phyloP scores from a whole-genome alignment of 495 filamentous ascomycete species.

The Penicillium paxilli region DNA sequence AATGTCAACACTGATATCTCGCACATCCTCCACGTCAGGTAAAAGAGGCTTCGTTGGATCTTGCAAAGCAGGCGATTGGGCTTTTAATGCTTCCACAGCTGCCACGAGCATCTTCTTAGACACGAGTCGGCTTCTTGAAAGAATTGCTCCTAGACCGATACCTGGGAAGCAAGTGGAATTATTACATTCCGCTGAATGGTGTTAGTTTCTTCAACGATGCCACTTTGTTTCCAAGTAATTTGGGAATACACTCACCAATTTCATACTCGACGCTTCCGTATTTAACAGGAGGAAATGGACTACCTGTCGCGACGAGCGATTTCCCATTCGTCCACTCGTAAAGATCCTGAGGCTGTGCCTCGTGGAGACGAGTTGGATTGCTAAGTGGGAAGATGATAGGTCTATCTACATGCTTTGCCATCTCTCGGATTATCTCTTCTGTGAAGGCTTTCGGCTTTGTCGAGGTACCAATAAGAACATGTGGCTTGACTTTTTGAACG shows the following conservation, averaged over 20 bases:
- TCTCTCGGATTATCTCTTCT: constrained; percentile 68
- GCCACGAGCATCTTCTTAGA: constrained; percentile 82
- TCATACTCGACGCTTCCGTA: constrained; percentile 64
- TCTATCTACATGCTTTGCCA: constrained; percentile 74
- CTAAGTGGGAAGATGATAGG: constrained; percentile 85
- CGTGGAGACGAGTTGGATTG: constrained; percentile 84
- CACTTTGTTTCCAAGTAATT: neutral
- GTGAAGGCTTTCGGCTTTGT: constrained; percentile 81
- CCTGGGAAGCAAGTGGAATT: constrained; percentile 87
- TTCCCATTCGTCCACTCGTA: constrained; percentile 75
- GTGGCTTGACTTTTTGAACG: constrained; percentile 71
- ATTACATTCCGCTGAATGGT: constrained; percentile 73
- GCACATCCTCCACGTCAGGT: constrained; percentile 74
- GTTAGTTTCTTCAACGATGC: neutral
- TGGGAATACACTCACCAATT: constrained; percentile 34
- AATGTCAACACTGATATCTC: constrained; percentile 74
- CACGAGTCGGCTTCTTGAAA: constrained; percentile 60
- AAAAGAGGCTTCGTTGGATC: constrained; percentile 60
- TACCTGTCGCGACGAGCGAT: constrained; percentile 82
- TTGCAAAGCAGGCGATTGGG: constrained; percentile 65
- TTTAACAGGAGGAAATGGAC: constrained; percentile 77
- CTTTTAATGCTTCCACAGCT: constrained; percentile 71
- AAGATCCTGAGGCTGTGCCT: constrained; percentile 78
- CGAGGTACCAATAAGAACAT: constrained; percentile 82
- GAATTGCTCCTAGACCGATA: constrained; percentile 77